Percentiles rank a stretch among this genome's conserved stretches.
phyloP scores from a whole-genome alignment of 768 basidiomycete genomes.

The Mycena kentingensis region DNA sequence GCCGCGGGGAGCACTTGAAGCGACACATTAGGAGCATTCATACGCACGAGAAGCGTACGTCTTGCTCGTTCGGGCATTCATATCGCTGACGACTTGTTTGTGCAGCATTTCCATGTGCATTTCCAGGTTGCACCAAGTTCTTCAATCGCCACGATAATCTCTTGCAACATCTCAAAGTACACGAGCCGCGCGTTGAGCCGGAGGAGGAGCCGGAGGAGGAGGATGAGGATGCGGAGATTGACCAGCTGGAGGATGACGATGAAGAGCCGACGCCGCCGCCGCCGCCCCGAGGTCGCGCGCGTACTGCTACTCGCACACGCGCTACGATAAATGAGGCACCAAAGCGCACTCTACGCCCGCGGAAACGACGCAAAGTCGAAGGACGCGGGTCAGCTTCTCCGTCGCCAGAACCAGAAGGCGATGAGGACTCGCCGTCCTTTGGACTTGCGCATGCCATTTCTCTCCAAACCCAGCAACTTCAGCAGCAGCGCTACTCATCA shows the following conservation, averaged over 20 bases:
- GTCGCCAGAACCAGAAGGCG: too few relatives aligned
- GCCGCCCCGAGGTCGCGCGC: too few relatives aligned
- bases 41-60: constrained; percentile 60
- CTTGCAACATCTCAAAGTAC: constrained; percentile 75
- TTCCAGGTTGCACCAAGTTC: constrained; percentile 64
- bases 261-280: too few relatives aligned
- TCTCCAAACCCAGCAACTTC: too few relatives aligned
- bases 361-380: too few relatives aligned
- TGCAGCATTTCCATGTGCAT: constrained; percentile 72
- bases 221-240: not conserved
- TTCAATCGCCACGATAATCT: constrained; percentile 84
- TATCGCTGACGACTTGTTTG: not conserved
- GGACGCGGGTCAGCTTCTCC: too few relatives aligned
- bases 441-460: too few relatives aligned
- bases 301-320: too few relatives aligned
- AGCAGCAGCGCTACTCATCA: too few relatives aligned
- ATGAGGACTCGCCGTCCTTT: too few relatives aligned
- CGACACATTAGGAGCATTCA: constrained; percentile 58
- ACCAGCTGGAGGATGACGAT: not conserved
- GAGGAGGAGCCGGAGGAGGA: not conserved
- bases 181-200: constrained; percentile 29
- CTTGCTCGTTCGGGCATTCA: not conserved
- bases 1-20: constrained; percentile 57
- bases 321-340: too few relatives aligned
- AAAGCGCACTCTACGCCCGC: too few relatives aligned